Evolutionary conservation across 1,284 basidiomycete genomes (phyloP), one percentile per base, ranked within the genome.

Genomic region (Meripilus lineatus): DNA sequence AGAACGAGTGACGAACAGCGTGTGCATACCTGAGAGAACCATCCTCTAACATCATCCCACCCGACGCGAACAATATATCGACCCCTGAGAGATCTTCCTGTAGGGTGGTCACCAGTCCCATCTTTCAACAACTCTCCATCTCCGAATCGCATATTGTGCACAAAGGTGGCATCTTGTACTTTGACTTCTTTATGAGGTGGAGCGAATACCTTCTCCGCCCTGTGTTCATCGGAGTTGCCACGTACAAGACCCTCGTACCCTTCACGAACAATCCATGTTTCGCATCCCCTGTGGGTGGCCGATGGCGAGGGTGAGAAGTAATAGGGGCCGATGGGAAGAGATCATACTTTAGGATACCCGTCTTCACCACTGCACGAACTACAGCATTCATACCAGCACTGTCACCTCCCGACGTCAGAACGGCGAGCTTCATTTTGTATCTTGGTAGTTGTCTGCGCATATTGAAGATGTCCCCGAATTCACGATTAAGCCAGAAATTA

Each of bases 301-400:
- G 21, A 49, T 35, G 13, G 23, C 35, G 34, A 26, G 22, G 26
- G 30, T 22, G 28, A 20, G 23, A 14, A n/a, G 30, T 18, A n/a
- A n/a, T 21, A 33, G 30, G 26, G 40, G 36, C 8, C 20, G 15
- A 42, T 17, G 14, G 34, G 40, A 32, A 5, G 20, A 67, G 50
- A 40, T 33, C 80, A 58, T 58, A 92, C 92, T 85, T 86, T 50
- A 92, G 74, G 53, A 97, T 94, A 35, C 84, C 90, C 53, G 82
- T 81, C 67, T 93, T 90, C 50, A 96, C 93, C 33, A 93, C 84
- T 1, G 92, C 77, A 52, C 93, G 87, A 40, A 96, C 93, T 42
- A 87, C 92, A 26, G 93, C 92, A 63, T 96, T 96, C 93, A 95
- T 93, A 56, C 90, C 95, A 37, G 96, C 93, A 64, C 89, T 92